These are phyloP conservation scores for Blastocrithidia nonstop DNA, from an alignment of 208 protist species.

Conservation along the genomic window DNA sequence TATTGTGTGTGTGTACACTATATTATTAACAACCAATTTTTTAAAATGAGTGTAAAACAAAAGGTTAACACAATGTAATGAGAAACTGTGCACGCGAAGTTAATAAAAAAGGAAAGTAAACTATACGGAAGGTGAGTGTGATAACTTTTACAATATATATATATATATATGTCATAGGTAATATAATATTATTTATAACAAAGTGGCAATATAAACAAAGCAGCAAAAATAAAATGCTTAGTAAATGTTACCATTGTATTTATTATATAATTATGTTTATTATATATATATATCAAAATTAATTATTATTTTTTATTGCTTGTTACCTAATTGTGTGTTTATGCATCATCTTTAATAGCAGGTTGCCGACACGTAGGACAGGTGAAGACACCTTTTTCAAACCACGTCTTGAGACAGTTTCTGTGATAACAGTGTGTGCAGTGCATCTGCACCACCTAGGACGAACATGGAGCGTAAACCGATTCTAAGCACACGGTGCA, in stretches of 20 bases:
- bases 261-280: too few species aligned
- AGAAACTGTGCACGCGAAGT: neutral
- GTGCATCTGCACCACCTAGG: slow-evolving; percentile 7
- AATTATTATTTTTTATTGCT: too few species aligned
- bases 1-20: too few species aligned
- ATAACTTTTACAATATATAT: neutral
- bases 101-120: neutral
- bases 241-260: neutral
- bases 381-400: slow-evolving; percentile 8
- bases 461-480: neutral
- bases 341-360: slow-evolving; percentile 1
- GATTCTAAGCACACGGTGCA: neutral
- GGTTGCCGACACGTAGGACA: slow-evolving; percentile 18
- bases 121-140: neutral
- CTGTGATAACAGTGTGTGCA: slow-evolving; percentile 21
- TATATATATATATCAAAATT: too few species aligned
- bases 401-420: slow-evolving; percentile 11
- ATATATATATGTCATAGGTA: neutral
- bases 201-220: neutral
- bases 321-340: too few species aligned
- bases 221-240: neutral
- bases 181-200: neutral
- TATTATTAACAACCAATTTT: too few species aligned
- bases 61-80: neutral
- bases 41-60: too few species aligned